phyloP scores from a whole-genome alignment of 495 filamentous ascomycete species.

The Rhypophila decipiens region DNA sequence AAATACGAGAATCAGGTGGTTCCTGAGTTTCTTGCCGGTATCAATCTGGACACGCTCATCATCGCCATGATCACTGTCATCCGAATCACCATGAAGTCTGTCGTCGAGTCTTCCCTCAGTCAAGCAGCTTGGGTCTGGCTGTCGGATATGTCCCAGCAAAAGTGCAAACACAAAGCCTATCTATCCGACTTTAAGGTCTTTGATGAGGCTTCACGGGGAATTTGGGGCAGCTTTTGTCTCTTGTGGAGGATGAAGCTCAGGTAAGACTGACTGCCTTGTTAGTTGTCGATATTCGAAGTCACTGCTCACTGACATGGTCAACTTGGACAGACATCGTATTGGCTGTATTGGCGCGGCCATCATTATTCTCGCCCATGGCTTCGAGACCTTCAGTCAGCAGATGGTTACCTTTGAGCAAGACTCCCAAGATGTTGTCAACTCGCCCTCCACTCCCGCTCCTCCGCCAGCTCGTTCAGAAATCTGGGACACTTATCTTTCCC shows the following conservation, averaged over 20 bases:
- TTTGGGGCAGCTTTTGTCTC: slow-evolving; percentile 25
- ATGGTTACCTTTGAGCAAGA: slow-evolving; percentile 31
- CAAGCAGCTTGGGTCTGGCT: slow-evolving; percentile 37
- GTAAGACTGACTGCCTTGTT: not conserved
- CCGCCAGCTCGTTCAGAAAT: slow-evolving; percentile 21
- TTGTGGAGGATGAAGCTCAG: slow-evolving; percentile 27
- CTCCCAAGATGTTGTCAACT: slow-evolving; percentile 8
- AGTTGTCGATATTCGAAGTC: too few relatives aligned
- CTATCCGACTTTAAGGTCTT: slow-evolving; percentile 32
- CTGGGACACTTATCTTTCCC: slow-evolving; percentile 20
- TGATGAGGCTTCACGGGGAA: slow-evolving; percentile 28
- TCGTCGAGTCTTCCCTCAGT: slow-evolving; percentile 27
- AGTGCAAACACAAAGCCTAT: slow-evolving; percentile 16
- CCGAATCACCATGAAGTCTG: slow-evolving; percentile 24
- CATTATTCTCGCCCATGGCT: slow-evolving; percentile 26
- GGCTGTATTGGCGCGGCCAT: slow-evolving; percentile 32
- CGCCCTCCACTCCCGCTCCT: slow-evolving; percentile 8
- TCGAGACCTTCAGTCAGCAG: slow-evolving; percentile 32
- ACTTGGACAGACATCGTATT: slow-evolving; percentile 18
- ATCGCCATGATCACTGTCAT: slow-evolving; percentile 30
- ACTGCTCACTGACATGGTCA: not conserved
- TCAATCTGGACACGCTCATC: slow-evolving; percentile 25
- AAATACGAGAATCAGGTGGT: slow-evolving; percentile 22
- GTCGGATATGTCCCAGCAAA: slow-evolving; percentile 21
- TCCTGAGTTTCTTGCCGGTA: slow-evolving; percentile 18